Base-by-base conservation (phyloP, 345 rosid genomes). In the Gossypioides kirkii region DNA sequence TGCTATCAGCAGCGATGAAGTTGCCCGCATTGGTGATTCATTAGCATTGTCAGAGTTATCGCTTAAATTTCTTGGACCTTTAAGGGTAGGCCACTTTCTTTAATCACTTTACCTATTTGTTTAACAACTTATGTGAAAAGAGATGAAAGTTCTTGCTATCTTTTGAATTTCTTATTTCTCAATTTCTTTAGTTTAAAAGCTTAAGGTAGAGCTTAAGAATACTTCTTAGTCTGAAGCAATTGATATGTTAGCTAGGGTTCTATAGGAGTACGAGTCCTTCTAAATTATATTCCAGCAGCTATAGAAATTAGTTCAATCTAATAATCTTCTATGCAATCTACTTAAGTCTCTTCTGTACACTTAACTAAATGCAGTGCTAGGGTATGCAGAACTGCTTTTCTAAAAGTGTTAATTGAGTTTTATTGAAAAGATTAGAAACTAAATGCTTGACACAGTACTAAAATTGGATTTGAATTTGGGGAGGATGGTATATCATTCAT, bases 41-140 rank as follows among this genome's bases (percentile, higher is more conserved):
- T 79, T 91, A 56, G 93, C 91, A 7, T 46, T 94, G 45, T 82
- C 97, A 10, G 98, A 91, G 72, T 76, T 90, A 67, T 85, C 91
- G 3, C 81, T 93, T 77, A 94, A 91, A 81, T 90, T 86, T 81
- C 86, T 91, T n/a, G 82, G 85, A 62, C 93, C 94, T 64, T 82
- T 91, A 71, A 88, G 86, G 28, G 97, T 91, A 87, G 18, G 81
- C 56, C 28, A 32, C 59, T 76, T 65, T 63, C 63, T 73, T 74
- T 25, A 41, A 28, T 8, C 28, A 41, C 32, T 43, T 32, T 20
- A 43, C 32, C 9, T 43, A 14, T 12, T 43, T 43, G 12, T 65
- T 65, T 65, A 43, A 12, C 28, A 43, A 12, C 53, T 65, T 65
- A 20, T 43, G 28, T 43, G 36, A 43, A 12, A 43, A 65, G 52